phyloP scores from a whole-genome alignment of 306 rosid genomes.

The Sechiopsis laciniata region DNA sequence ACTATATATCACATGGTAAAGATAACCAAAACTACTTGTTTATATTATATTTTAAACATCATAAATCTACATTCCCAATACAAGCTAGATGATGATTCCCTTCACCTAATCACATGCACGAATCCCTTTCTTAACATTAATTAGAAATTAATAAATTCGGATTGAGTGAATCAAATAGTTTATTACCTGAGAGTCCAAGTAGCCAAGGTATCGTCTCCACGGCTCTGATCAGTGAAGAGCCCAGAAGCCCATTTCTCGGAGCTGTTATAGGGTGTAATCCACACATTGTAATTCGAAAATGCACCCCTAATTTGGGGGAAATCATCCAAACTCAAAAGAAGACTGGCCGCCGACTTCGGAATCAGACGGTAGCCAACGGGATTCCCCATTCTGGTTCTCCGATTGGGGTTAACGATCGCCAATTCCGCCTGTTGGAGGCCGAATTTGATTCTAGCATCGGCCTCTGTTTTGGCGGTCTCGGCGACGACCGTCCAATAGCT shows the following conservation, averaged over 20 bases:
- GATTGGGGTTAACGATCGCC: conserved; percentile 28
- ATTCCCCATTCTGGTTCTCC: conserved; percentile 33
- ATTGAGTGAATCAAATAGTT: neutral
- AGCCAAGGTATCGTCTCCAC: conserved; percentile 49
- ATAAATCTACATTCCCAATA: neutral
- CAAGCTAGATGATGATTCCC: neutral
- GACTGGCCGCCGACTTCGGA: conserved; percentile 27
- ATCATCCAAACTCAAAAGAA: conserved; percentile 41
- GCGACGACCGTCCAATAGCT: conserved; percentile 14
- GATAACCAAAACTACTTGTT: neutral
- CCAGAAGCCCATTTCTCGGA: conserved; percentile 54
- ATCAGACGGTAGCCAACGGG: conserved; percentile 41
- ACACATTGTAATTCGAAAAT: conserved; percentile 41
- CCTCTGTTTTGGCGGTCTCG: conserved; percentile 14
- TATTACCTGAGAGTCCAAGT: conserved; percentile 34
- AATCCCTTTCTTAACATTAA: neutral
- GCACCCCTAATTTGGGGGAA: conserved; percentile 55
- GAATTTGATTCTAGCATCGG: conserved; percentile 1
- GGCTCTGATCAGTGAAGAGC: conserved; percentile 31
- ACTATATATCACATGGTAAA: neutral
- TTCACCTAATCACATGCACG: neutral
- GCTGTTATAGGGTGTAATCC: conserved; percentile 52
- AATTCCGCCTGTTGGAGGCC: conserved; percentile 7
- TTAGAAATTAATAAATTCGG: neutral
- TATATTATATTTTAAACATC: neutral